phyloP scores from a whole-genome alignment of 2,329 filamentous ascomycete genomes.

The Phoma sp. region DNA sequence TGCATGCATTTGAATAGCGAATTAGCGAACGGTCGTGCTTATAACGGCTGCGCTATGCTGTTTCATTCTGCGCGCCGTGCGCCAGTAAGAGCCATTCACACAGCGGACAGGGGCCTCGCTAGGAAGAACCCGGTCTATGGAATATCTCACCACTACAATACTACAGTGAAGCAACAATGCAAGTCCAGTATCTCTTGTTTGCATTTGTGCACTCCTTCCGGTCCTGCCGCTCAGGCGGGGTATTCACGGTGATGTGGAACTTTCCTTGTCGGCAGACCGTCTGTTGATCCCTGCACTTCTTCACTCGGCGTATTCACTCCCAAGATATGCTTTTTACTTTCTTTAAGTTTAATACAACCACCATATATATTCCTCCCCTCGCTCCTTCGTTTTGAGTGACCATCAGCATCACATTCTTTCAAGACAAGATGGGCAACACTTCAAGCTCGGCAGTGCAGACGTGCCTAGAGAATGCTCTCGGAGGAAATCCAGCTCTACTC shows the following conservation, averaged over 20 bases:
- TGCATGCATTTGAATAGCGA: too few species aligned
- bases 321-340: neutral
- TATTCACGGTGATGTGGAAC: neutral
- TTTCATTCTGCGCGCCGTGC: constrained; percentile 1
- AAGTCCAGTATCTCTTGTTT: neutral
- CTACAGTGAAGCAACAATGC: neutral
- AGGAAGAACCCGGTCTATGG: neutral
- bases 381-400: neutral
- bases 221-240: neutral
- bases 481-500: constrained; percentile 29
- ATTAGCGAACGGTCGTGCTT: neutral
- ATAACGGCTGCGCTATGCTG: neutral
- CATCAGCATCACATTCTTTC: neutral
- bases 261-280: constrained; percentile 6
- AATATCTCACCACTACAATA: neutral
- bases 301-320: constrained; percentile 8
- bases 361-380: neutral
- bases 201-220: neutral
- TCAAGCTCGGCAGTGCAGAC: constrained; percentile 34
- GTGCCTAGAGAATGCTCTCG: constrained; percentile 39
- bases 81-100: neutral
- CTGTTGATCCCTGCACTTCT: constrained; percentile 6
- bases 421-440: constrained; percentile 37
- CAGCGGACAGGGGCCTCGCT: neutral
- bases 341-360: too few species aligned